Evolutionary conservation across 2,329 filamentous ascomycete species (phyloP), one percentile per base, ranked within the genome.

Genomic region (Neofusicoccum sp.): DNA sequence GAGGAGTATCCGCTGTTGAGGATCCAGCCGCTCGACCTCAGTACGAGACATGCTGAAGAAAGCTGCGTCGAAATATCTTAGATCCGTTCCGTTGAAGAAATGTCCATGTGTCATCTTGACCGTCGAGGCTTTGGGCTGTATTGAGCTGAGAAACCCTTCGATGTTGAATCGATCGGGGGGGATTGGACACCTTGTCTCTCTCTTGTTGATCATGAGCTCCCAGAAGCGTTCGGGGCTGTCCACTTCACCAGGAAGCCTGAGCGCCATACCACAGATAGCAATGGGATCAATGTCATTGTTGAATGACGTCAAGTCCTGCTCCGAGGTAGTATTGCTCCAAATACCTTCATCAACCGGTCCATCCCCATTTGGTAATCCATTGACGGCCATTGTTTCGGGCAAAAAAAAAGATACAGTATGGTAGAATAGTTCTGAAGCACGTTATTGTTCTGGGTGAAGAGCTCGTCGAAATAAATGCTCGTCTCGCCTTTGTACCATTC

Each of bases 1-100:
- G 1, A 75, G 65, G 0, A 73, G 63, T 1, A 71, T 61, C 0
- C 73, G 67, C 40, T 76, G 72, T 31, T 74, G 69, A 5, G 71
- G 72, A 48, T 75, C 72, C 40, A 73, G 11, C 62, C 56, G 20
- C 63, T 61, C 63, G 14, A 47, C 61, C 28, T 68, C 65, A 2
- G 40, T 36, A 11, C 43, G 14, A 3, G 49, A 57, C 31, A 68
- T 60, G 2, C n/a, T 24, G 28, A 68, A 67, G 57, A 67, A 65
- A 4, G 61, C 49, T 12, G 71, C 69, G 38, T 74, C 70, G 38
- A 76, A 70, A 3, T 65, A 65, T 4, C 30, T 1, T 76, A 12
- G 36, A 67, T 71, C 48, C 41, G 38, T 30, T 60, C 47, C n/a
- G n/a, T n/a, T n/a, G 9, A 62, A 24, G 31, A 60, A 62, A 36